These are phyloP conservation scores for Sporothrix humicola DNA, from an alignment of 2,329 filamentous ascomycete species.

Conservation along the genomic window DNA sequence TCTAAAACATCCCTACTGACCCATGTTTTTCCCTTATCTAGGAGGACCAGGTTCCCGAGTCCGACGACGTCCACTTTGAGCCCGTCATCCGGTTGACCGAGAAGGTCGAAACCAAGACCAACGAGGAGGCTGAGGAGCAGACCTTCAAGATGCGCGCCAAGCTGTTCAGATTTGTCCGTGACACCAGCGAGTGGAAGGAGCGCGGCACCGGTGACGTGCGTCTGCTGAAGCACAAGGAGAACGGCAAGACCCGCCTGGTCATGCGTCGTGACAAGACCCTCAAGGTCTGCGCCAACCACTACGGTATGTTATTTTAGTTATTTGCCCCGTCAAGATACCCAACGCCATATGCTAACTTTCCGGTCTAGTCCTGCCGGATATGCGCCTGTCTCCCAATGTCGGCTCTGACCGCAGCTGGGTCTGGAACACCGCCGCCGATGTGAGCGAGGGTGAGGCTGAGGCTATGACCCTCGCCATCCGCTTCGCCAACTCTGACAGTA, in stretches of 20 bases:
- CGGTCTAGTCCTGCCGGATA: conserved; percentile 84
- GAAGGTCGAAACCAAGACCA: conserved; percentile 96
- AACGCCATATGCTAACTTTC: background rate
- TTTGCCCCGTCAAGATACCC: too few relatives aligned
- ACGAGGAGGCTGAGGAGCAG: conserved; percentile 97
- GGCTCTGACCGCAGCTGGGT: conserved; percentile 99
- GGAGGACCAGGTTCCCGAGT: conserved; percentile 82
- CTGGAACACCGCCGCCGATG: conserved; percentile 97
- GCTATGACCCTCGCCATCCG: conserved; percentile 94
- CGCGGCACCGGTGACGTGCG: conserved; percentile 95
- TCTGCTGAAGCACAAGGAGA: conserved; percentile 98
- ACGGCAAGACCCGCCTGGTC: conserved; percentile 94
- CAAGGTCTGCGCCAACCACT: conserved; percentile 99
- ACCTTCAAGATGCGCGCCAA: conserved; percentile 99
- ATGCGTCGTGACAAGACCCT: conserved; percentile 99
- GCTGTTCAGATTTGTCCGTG: conserved; percentile 96
- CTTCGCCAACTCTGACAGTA: conserved; percentile 97
- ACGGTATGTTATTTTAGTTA: conserved; percentile 64
- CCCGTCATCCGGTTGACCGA: conserved; percentile 95
- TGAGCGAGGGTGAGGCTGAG: conserved; percentile 97
- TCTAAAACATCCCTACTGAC: background rate
- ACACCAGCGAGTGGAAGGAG: conserved; percentile 97
- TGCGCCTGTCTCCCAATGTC: conserved; percentile 98
- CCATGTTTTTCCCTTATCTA: conserved; percentile 45
- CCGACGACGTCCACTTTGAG: conserved; percentile 94